Evolutionary conservation across 1,284 basidiomycete genomes (phyloP).

Genomic region (Phellinidium pouzarii): DNA sequence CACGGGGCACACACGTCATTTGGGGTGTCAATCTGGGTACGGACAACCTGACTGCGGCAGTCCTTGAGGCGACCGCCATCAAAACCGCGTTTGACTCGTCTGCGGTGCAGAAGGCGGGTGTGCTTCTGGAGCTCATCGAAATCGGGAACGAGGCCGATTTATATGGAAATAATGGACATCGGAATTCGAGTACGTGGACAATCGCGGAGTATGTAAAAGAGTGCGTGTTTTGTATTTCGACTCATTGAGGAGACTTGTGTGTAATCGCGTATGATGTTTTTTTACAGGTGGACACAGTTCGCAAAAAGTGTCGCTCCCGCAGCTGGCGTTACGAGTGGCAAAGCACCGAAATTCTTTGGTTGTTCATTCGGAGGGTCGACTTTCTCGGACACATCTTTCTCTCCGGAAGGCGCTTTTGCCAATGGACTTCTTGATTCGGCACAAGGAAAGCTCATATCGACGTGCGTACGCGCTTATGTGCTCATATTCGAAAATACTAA

Average conservation of each 20-base stretch:
- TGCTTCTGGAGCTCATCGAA: constrained; percentile 50
- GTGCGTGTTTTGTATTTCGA: constrained; percentile 27
- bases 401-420: constrained; percentile 25
- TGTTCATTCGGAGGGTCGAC: constrained; percentile 6
- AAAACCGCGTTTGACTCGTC: constrained; percentile 42
- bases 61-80: constrained; percentile 52
- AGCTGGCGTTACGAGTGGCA: constrained; percentile 22
- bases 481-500: no score
- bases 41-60: constrained; percentile 50
- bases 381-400: constrained; percentile 17
- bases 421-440: constrained; percentile 29
- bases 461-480: no score
- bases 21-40: constrained; percentile 65
- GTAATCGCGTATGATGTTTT: constrained; percentile 2
- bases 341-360: constrained; percentile 24
- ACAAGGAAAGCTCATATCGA: constrained; percentile 28
- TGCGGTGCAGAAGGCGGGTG: constrained; percentile 36
- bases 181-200: constrained; percentile 36
- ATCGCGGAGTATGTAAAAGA: constrained; percentile 46
- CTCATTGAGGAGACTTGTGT: constrained; percentile 27
- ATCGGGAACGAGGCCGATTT: constrained; percentile 54
- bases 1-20: constrained; percentile 49
- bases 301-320: constrained; percentile 28
- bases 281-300: constrained; percentile 29
- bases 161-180: constrained; percentile 44